Evolutionary conservation across 345 rosid species (phyloP), one percentile per base, ranked within the genome.

Genomic region (Eucalyptus sideroxylon): DNA sequence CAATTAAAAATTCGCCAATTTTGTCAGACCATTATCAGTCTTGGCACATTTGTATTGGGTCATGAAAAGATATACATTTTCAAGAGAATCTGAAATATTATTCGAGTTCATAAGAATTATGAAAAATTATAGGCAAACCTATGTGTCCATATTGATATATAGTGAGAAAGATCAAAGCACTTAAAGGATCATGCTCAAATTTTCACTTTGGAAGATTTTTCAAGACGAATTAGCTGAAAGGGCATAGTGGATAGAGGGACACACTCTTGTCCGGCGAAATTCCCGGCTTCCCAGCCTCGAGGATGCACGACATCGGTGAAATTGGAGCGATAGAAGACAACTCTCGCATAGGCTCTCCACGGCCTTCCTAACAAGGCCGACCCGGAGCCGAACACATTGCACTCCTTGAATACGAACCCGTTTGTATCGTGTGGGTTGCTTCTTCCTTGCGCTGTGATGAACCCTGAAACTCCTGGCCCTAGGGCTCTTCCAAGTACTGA

Each of bases 381-480:
- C 27, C 96, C 96, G 12, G 9, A 87, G 14, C 97, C 96, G 40
- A 59, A 50, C 37, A 96, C 93, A 30, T 77, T 53, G 90, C 96
- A 94, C 30, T 88, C 88, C 89, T 93, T 96, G 94, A 96, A 96
- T 81, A 96, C 94, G 88, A 96, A 96, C 51, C 96, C 96, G 45
- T 88, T 93, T 9, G 88, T 15, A 6, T 95, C 96, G 24, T 31
- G 53, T 26, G 92, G 92, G 50, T 86, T 88, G 2, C 24, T 65
- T 86, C 98, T 93, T 87, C 93, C 95, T 65, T 96, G 96, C 49
- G 96, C 97, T 59, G 96, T 94, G 45, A 96, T 94, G 59, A 77
- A 93, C 9, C 98, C 97, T 24, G 50, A 4, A 7, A 92, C 17
- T 11, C 94, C 95, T 7, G 89, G 81, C 88, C 91, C 49, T 62